Evolutionary conservation across 331 rosid genomes (phyloP).

Genomic region (Rhamnella rubrinervis): DNA sequence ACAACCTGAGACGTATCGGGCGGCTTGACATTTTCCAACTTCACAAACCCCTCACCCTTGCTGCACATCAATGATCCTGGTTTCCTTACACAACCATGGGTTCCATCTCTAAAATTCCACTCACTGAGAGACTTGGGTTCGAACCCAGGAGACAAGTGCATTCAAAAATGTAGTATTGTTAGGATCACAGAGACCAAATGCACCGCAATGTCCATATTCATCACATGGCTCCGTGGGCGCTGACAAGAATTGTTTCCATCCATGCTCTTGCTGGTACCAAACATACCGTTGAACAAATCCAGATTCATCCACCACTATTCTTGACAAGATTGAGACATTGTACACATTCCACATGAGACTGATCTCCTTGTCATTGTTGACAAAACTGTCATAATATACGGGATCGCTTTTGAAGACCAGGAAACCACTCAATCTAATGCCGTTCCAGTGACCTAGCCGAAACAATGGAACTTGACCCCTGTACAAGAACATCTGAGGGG

Average conservation of each 20-base stretch:
- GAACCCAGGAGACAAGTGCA: slow-evolving; percentile 44
- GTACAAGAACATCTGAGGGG: slow-evolving; percentile 25
- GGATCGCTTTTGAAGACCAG: not conserved
- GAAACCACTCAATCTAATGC: not conserved
- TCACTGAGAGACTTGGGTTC: slow-evolving; percentile 24
- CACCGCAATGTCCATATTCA: slow-evolving; percentile 31
- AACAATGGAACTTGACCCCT: too few species aligned
- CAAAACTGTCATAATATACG: not conserved
- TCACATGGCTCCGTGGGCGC: slow-evolving; percentile 23
- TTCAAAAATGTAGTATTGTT: not conserved
- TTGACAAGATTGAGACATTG: not conserved
- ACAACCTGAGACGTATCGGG: slow-evolving; percentile 37
- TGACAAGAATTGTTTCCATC: slow-evolving; percentile 31
- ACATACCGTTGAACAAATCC: not conserved
- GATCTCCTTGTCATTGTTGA: slow-evolving; percentile 18
- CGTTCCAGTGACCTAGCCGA: slow-evolving; percentile 20
- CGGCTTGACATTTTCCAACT: slow-evolving; percentile 28
- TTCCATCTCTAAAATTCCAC: slow-evolving; percentile 36
- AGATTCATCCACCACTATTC: slow-evolving; percentile 11
- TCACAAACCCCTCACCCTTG: slow-evolving; percentile 46
- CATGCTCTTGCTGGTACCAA: slow-evolving; percentile 21
- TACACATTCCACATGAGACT: not conserved
- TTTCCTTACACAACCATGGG: slow-evolving; percentile 47
- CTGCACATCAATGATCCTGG: slow-evolving; percentile 19
- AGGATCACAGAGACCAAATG: slow-evolving; percentile 38